Evolutionary conservation across 2,329 filamentous ascomycete species (phyloP).

Genomic region (Sclerotinia sclerotiorum): DNA sequence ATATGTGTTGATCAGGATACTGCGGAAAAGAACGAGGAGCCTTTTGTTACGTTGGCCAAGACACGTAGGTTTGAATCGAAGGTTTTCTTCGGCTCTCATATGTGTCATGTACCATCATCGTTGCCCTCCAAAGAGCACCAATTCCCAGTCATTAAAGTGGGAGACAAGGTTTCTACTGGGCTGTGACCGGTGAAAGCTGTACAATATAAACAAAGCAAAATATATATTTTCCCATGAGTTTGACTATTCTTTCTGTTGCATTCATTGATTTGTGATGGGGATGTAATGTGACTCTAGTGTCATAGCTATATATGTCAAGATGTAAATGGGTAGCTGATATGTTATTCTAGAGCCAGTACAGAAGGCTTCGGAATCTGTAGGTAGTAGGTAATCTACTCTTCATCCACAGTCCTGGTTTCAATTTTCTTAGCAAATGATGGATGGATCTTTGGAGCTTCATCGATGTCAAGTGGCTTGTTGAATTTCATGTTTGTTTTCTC

Average conservation of each 20-base stretch:
- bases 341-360: neutral
- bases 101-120: conserved; percentile 49
- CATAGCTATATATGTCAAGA: neutral
- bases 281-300: neutral
- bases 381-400: neutral
- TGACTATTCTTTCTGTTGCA: neutral
- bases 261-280: neutral
- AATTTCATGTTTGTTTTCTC: neutral
- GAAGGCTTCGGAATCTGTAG: neutral
- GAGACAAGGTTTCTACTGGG: conserved; percentile 23
- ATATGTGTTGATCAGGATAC: conserved; percentile 89
- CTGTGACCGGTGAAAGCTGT: neutral
- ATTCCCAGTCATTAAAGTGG: conserved; percentile 24
- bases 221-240: neutral
- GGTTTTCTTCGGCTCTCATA: conserved; percentile 86
- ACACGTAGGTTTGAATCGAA: conserved; percentile 80
- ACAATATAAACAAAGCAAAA: neutral
- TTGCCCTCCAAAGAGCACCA: conserved; percentile 21
- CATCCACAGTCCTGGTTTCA: too few species aligned
- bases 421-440: neutral
- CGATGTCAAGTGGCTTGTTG: neutral
- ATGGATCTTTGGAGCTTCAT: neutral
- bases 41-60: conserved; percentile 84
- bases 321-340: neutral
- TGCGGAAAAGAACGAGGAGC: conserved; percentile 75